Evolutionary conservation across 352 stramenopile genomes (phyloP).

Genomic region (Phytophthora sojae): DNA sequence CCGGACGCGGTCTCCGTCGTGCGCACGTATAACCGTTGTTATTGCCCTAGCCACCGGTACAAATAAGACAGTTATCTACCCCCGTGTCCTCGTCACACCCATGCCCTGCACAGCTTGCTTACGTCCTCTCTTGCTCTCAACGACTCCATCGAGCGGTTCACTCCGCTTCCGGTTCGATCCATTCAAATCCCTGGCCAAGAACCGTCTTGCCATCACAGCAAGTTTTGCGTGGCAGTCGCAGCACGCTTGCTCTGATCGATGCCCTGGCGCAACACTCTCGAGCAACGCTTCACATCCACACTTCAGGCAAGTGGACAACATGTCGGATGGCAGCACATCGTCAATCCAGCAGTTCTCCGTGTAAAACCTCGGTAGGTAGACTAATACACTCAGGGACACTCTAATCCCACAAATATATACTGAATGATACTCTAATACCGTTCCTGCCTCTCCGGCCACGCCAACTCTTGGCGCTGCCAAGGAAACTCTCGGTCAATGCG

Average conservation of each 20-base stretch:
- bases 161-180: constrained; percentile 10
- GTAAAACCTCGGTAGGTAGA: too few species aligned
- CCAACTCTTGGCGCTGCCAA: too few species aligned
- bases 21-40: too few species aligned
- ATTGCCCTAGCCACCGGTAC: too few species aligned
- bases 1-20: too few species aligned
- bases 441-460: too few species aligned
- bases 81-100: too few species aligned
- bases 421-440: too few species aligned
- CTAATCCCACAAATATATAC: too few species aligned
- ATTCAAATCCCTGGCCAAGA: constrained; percentile 38
- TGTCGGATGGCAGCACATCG: constrained; percentile 67
- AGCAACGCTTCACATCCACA: constrained; percentile 67
- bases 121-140: constrained; percentile 41
- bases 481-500: too few species aligned
- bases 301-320: constrained; percentile 65
- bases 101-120: constrained; percentile 45
- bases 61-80: too few species aligned
- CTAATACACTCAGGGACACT: too few species aligned
- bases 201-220: constrained; percentile 61
- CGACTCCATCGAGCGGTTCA: not conserved
- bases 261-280: constrained; percentile 45
- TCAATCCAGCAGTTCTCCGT: constrained; percentile 68
- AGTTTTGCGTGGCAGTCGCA: constrained; percentile 79
- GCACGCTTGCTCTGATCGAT: constrained; percentile 63